Percentiles rank a stretch among this genome's conserved stretches.
These are phyloP conservation scores for Skeletonema marinoi DNA, from an alignment of 108 stramenopile species.

Conservation along the genomic window DNA sequence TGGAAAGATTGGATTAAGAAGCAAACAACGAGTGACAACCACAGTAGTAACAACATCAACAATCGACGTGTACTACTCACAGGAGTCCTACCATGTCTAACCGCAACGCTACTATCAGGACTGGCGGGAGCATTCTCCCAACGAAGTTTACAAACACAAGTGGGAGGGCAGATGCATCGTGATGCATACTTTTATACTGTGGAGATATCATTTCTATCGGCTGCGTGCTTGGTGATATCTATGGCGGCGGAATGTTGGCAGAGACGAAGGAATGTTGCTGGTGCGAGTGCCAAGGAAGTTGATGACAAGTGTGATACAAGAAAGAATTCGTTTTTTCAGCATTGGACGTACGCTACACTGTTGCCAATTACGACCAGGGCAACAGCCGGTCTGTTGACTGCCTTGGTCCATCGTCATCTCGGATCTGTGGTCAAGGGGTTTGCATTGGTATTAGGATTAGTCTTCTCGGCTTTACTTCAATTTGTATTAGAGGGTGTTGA, in stretches of 20 bases:
- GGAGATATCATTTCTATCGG: conserved; percentile 65
- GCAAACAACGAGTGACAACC: background rate
- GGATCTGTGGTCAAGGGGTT: conserved; percentile 75
- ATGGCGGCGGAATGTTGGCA: conserved; percentile 13
- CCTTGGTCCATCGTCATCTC: conserved; percentile 71
- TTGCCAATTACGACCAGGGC: conserved; percentile 58
- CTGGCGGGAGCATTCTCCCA: conserved; percentile 88
- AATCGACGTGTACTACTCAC: background rate
- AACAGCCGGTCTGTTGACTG: conserved; percentile 73
- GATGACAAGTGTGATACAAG: background rate
- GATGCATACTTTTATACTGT: conserved; percentile 76
- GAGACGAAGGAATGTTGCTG: background rate
- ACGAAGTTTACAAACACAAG: conserved; percentile 65
- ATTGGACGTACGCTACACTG: conserved; percentile 34
- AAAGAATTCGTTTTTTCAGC: conserved; percentile 11
- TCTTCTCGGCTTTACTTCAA: conserved; percentile 54
- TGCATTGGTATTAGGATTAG: conserved; percentile 61
- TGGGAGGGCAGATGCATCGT: conserved; percentile 42
- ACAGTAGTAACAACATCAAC: background rate
- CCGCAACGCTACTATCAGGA: conserved; percentile 77
- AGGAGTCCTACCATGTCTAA: conserved; percentile 68
- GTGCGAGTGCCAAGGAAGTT: background rate
- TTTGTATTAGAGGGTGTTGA: conserved; percentile 44
- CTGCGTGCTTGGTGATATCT: conserved; percentile 44
- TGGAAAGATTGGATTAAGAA: conserved; percentile 27